These are phyloP conservation scores for Andalucia godoyi DNA, from an alignment of 78 protist species.

Conservation along the genomic window DNA sequence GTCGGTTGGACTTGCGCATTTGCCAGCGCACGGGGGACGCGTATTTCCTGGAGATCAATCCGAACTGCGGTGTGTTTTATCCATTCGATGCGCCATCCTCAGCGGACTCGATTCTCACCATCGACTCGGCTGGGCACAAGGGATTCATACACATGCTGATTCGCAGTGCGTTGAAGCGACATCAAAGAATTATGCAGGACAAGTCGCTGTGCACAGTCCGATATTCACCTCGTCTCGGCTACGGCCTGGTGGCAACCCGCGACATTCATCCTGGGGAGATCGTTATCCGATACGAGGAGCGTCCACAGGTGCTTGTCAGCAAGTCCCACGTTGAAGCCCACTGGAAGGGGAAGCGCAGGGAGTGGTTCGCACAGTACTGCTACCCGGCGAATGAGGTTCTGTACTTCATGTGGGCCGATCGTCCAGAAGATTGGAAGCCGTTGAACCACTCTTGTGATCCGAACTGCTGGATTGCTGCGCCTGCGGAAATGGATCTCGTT, in stretches of 20 bases:
- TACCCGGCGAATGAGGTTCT: background rate
- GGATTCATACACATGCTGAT: background rate
- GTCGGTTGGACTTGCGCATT: background rate
- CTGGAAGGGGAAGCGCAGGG: background rate
- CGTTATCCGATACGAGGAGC: background rate
- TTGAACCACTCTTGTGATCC: background rate
- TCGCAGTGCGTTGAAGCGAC: background rate
- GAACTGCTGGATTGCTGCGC: background rate
- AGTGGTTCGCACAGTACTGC: background rate
- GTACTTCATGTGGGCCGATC: background rate
- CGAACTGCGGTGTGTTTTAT: background rate
- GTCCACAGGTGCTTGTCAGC: background rate
- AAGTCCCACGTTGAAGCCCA: background rate
- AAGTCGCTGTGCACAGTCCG: background rate
- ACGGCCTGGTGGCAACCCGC: background rate
- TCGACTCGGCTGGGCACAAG: background rate
- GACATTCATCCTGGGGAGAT: background rate
- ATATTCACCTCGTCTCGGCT: background rate
- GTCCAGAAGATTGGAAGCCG: background rate
- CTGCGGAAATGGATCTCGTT: background rate
- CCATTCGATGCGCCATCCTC: background rate
- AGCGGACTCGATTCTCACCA: background rate
- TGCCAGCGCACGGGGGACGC: background rate
- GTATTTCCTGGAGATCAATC: background rate
- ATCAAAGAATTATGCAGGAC: background rate